Conservation (phyloP, 2,329 filamentous ascomycete genomes). For the Didymella sp. region DNA sequence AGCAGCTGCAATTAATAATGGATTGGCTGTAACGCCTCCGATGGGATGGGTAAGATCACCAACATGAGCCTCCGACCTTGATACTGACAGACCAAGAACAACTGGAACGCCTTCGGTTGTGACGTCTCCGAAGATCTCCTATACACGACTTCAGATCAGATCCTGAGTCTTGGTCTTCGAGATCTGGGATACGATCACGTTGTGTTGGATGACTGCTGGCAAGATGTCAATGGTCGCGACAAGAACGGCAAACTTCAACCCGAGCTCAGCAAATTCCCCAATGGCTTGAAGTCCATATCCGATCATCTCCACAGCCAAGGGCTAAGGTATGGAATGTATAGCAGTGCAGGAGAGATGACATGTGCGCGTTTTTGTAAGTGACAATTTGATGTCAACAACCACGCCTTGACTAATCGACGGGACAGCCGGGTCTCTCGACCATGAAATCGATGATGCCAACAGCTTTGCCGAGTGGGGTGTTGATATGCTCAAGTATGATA, state of each 20-base stretch:
- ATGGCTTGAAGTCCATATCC: conserved; percentile 63
- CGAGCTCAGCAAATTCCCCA: conserved; percentile 64
- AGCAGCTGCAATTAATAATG: conserved; percentile 34
- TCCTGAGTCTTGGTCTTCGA: conserved; percentile 35
- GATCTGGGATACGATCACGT: conserved; percentile 56
- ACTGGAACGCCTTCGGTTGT: conserved; percentile 38
- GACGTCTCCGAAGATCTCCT: conserved; percentile 38
- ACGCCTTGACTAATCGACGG: not conserved
- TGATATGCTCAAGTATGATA: conserved; percentile 50
- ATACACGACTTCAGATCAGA: conserved; percentile 35
- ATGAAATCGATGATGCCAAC: conserved; percentile 36
- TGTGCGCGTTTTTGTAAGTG: conserved; percentile 61
- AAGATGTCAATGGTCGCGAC: conserved; percentile 56
- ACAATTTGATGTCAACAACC: not conserved
- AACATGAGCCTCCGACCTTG: not conserved
- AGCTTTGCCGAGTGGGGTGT: conserved; percentile 44
- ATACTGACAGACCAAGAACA: conserved; percentile 25
- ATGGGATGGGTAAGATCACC: conserved; percentile 31
- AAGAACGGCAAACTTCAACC: conserved; percentile 47
- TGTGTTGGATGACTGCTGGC: conserved; percentile 68
- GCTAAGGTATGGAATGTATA: conserved; percentile 70
- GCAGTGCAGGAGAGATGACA: conserved; percentile 60
- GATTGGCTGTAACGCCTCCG: conserved; percentile 31
- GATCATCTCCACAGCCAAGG: conserved; percentile 51
- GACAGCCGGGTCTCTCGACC: conserved; percentile 35